Conservation (phyloP, 371 early-diverging fungal genomes). For the Rhizopus delemar region DNA sequence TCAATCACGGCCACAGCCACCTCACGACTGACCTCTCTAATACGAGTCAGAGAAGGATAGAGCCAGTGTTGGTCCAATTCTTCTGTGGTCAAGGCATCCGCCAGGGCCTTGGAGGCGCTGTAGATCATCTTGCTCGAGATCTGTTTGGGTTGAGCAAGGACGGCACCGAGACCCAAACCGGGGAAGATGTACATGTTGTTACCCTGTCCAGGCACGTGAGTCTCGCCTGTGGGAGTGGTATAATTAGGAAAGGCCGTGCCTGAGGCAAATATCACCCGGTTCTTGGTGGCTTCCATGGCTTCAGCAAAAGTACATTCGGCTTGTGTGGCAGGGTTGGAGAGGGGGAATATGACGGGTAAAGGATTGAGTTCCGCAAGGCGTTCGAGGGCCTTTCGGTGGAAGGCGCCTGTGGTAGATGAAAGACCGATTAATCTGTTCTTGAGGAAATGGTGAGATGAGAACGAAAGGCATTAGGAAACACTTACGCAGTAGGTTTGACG, state of each 20-base stretch:
- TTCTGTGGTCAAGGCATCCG: conserved; percentile 68
- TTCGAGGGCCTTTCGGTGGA: conserved; percentile 59
- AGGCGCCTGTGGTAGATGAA: conserved; percentile 74
- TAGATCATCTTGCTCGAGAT: conserved; percentile 85
- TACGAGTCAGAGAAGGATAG: conserved; percentile 82
- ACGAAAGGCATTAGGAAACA: conserved; percentile 18
- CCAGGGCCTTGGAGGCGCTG: conserved; percentile 74
- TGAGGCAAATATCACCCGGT: conserved; percentile 91
- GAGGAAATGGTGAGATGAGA: not conserved
- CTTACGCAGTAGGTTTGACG: conserved; percentile 37
- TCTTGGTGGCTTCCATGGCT: conserved; percentile 80
- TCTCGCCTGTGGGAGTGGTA: conserved; percentile 61
- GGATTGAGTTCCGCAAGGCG: conserved; percentile 74
- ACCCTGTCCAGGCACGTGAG: conserved; percentile 80
- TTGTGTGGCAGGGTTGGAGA: conserved; percentile 85
- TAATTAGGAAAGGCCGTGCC: conserved; percentile 91
- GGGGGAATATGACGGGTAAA: conserved; percentile 89
- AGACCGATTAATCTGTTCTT: conserved; percentile 75
- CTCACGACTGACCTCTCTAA: conserved; percentile 75
- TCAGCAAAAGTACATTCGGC: conserved; percentile 92
- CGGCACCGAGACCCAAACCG: conserved; percentile 84
- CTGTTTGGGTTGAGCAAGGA: conserved; percentile 61
- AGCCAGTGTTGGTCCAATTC: conserved; percentile 69
- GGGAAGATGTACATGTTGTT: conserved; percentile 95
- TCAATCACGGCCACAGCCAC: conserved; percentile 77